Percentiles rank a stretch among this genome's conserved stretches.
Conservation (phyloP, 805 yeast species). For the Starmerella khaoyaiensis region DNA sequence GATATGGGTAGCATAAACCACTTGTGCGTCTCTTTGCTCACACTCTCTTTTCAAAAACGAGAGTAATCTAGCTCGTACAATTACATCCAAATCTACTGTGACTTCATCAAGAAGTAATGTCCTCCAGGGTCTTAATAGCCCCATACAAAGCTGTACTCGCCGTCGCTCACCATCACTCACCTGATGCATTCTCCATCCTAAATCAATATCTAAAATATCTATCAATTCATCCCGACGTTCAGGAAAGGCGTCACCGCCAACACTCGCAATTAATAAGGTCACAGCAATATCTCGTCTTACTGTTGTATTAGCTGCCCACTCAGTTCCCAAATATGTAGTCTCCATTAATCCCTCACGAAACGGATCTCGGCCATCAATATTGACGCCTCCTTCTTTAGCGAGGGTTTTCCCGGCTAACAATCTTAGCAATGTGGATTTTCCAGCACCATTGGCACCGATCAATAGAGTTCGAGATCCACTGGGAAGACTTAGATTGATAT, state of each 20-base stretch:
- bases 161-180: slow-evolving; percentile 93
- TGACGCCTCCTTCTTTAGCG: slow-evolving; percentile 55
- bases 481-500: slow-evolving; percentile 48
- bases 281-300: slow-evolving; percentile 89
- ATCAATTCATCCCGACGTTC: slow-evolving; percentile 69
- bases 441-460: slow-evolving; percentile 95
- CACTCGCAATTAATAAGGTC: slow-evolving; percentile 55
- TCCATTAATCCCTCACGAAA: slow-evolving; percentile 45
- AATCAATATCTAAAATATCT: slow-evolving; percentile 69
- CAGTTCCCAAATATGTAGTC: slow-evolving; percentile 80
- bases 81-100: slow-evolving; percentile 89
- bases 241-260: slow-evolving; percentile 65
- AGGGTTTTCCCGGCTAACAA: slow-evolving; percentile 85
- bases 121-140: slow-evolving; percentile 81
- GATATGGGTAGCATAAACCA: slow-evolving; percentile 88
- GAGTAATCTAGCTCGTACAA: slow-evolving; percentile 67
- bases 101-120: slow-evolving; percentile 85
- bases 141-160: slow-evolving; percentile 89
- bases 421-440: slow-evolving; percentile 77
- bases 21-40: slow-evolving; percentile 50
- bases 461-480: slow-evolving; percentile 65
- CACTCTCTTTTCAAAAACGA: slow-evolving; percentile 67
- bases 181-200: slow-evolving; percentile 82
- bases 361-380: slow-evolving; percentile 78
- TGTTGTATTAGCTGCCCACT: slow-evolving; percentile 89